A percentile compares a stretch with the other conserved stretches of the same genome.
Evolutionary conservation across 75 land plant genomes (phyloP).

Genomic region (Chamaecyparis obtusa): DNA sequence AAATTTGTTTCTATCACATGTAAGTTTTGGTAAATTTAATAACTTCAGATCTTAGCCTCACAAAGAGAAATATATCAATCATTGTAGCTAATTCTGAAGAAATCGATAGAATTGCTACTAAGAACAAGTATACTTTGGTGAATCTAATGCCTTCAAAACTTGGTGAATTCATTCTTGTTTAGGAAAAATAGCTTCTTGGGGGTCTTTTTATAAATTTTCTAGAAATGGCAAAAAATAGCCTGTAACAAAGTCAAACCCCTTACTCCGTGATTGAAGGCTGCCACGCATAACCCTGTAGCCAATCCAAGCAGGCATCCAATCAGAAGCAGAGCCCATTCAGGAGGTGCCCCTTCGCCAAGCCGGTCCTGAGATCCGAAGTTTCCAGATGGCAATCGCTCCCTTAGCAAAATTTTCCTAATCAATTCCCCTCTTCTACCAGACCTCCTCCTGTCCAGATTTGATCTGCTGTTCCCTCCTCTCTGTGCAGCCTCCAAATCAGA

Average conservation of each 20-base stretch:
- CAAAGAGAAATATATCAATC: neutral
- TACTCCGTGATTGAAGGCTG: slow-evolving; percentile 88
- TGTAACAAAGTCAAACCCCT: slow-evolving; percentile 15
- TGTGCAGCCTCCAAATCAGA: slow-evolving; percentile 4
- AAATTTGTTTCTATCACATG: no score
- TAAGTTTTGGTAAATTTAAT: no score
- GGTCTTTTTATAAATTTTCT: neutral
- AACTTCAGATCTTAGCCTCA: no score
- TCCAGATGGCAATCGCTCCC: neutral
- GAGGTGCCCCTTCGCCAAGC: slow-evolving; percentile 79
- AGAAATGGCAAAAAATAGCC: neutral
- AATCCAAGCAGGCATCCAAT: slow-evolving; percentile 94
- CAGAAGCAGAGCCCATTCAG: slow-evolving; percentile 94
- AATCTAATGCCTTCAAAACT: neutral
- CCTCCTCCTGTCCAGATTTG: neutral
- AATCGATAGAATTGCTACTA: neutral
- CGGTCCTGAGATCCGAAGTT: slow-evolving; percentile 20
- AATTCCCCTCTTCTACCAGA: neutral
- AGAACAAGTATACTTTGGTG: neutral
- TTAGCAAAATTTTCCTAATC: neutral
- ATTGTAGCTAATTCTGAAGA: neutral
- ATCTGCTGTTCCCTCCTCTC: neutral
- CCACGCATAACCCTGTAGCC: slow-evolving; percentile 92
- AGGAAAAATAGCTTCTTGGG: neutral
- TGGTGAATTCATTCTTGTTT: neutral